Percentiles rank a stretch among this genome's conserved stretches.
phyloP scores from a whole-genome alignment of 768 basidiomycete genomes.

The Mycena vitilis region DNA sequence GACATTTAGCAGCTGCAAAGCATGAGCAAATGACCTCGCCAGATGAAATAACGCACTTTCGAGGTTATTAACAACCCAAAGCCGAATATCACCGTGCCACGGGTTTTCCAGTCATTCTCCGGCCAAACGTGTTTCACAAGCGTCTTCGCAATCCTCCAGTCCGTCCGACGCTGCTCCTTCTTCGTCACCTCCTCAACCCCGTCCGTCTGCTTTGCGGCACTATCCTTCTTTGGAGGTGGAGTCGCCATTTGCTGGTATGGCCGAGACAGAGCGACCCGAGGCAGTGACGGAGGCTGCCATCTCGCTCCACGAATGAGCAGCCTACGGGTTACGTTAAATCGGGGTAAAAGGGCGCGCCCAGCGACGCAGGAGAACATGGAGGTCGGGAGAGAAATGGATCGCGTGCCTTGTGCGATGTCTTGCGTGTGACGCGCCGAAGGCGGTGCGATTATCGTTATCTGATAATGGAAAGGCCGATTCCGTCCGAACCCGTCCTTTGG shows the following conservation, averaged over 20 bases:
- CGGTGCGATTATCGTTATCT: neutral
- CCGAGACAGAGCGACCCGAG: slow-evolving; percentile 11
- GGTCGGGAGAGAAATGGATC: neutral
- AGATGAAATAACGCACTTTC: slow-evolving; percentile 67
- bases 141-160: slow-evolving; percentile 88
- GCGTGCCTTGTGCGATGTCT: neutral
- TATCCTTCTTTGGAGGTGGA: slow-evolving; percentile 23
- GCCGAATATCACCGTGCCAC: slow-evolving; percentile 84
- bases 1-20: slow-evolving; percentile 86
- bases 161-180: slow-evolving; percentile 70
- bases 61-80: slow-evolving; percentile 83
- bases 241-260: slow-evolving; percentile 25
- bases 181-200: slow-evolving; percentile 18
- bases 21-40: neutral
- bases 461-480: too few species aligned
- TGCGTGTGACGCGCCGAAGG: neutral
- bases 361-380: slow-evolving; percentile 24
- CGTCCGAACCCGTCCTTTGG: too few species aligned
- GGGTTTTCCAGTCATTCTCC: slow-evolving; percentile 82
- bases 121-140: slow-evolving; percentile 97
- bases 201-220: neutral
- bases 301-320: neutral
- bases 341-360: slow-evolving; percentile 17
- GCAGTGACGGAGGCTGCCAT: slow-evolving; percentile 14
- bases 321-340: neutral